Base-by-base conservation (phyloP, 2,329 filamentous ascomycete genomes). In the Colletotrichum cordylinicola region DNA sequence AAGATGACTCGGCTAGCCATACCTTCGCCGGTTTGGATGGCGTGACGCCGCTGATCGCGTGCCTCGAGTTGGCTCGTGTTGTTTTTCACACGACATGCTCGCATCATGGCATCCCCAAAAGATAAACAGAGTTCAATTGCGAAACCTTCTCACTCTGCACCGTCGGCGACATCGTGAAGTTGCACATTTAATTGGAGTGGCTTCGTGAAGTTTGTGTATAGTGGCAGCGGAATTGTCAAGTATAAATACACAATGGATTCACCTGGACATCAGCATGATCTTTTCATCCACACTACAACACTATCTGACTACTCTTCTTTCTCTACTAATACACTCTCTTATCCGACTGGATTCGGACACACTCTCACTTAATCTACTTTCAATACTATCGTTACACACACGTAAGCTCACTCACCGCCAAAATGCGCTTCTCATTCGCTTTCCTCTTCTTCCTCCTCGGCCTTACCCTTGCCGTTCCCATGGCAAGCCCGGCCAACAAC, bases 371-470 rank as follows among this genome's bases (percentile, higher is more conserved):
- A 27, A 35, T 52, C 18, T 13, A 16, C n/a, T 55, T 48, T 10
- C 10, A 37, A 61, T 6, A 27, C 35, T 72, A n/a, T 24, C 6
- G 24, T 15, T 18, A 24, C 18, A 18, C 4, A 15, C 27, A 39
- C n/a, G 27, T 7, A 13, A 33, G 16, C 24, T 21, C 16, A 61
- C 5, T 7, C 43, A 9, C 24, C n/a, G 37, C 15, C 37, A 75
- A 67, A 8, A 75, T 75, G 72, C 72, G 72, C 33, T 71, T 75
- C 52, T 67, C 72, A 13, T 27, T 55, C 24, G 68, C 55, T 27
- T 13, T 72, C 6, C 29, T 75, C 13, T 56, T 72, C 52, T 67
- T 72, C 52, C 29, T 74, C 8, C 6, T 70, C 1, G 33, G 27
- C 16, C 67, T 74, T 21, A 55, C 67, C 24, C 48, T 35, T 2